phyloP scores from a whole-genome alignment of 2,329 filamentous ascomycete genomes.

The Monosporascus sp. region DNA sequence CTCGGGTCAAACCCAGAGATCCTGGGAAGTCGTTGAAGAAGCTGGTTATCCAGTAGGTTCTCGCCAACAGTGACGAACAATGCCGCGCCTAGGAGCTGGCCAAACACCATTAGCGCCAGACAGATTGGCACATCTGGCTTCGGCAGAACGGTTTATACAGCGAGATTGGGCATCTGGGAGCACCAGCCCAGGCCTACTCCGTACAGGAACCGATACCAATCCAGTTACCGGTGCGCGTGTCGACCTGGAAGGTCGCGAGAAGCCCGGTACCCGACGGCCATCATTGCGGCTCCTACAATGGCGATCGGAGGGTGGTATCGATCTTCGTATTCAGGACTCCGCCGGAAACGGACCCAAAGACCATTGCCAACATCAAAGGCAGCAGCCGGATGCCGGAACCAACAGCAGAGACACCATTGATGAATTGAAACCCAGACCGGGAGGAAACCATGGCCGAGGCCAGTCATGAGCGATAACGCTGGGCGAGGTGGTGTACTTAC shows the following conservation, averaged over 20 bases:
- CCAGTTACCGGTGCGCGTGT: conserved; percentile 14
- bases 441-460: conserved; percentile 2
- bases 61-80: conserved; percentile 19
- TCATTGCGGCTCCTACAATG: conserved; percentile 11
- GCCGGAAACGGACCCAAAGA: conserved; percentile 16
- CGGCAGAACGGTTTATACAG: conserved; percentile 20
- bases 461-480: too few species aligned
- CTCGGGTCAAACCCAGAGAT: conserved; percentile 16
- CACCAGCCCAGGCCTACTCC: conserved; percentile 24
- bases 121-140: conserved; percentile 19
- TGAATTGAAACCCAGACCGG: conserved; percentile 26
- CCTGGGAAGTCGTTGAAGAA: conserved; percentile 13
- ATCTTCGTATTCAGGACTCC: conserved; percentile 17
- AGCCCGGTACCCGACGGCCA: conserved; percentile 22
- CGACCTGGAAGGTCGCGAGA: conserved; percentile 16
- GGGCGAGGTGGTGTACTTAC: too few species aligned
- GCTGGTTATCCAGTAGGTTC: conserved; percentile 15
- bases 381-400: conserved; percentile 28
- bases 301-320: conserved; percentile 26
- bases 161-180: conserved; percentile 20
- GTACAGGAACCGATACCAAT: conserved; percentile 26
- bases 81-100: conserved; percentile 17
- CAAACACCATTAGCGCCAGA: conserved; percentile 18
- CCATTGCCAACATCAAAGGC: conserved; percentile 21
- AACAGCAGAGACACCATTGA: conserved; percentile 19